Evolutionary conservation across 345 rosid species (phyloP).

Genomic region (Raphanus raphanistrum): DNA sequence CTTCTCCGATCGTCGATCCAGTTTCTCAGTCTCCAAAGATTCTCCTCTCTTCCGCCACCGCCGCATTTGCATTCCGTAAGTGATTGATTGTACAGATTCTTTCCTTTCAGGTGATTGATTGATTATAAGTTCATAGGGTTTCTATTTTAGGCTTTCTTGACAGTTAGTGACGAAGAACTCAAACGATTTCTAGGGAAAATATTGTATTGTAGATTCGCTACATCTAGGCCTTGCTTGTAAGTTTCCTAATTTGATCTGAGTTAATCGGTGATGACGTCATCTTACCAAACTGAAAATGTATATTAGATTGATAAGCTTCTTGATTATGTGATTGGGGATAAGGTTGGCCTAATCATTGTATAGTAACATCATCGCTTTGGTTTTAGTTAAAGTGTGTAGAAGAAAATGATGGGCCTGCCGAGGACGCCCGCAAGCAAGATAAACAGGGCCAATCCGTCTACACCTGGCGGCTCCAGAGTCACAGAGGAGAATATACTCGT

Average conservation of each 20-base stretch:
- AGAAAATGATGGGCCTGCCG: constrained; percentile 56
- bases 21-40: background rate
- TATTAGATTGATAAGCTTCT: background rate
- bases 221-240: background rate
- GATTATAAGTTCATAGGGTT: background rate
- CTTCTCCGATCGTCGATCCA: constrained; percentile 12
- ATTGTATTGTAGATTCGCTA: background rate
- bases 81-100: constrained; percentile 19
- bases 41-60: constrained; percentile 1
- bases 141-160: constrained; percentile 1
- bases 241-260: background rate
- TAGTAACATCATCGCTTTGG: constrained; percentile 6
- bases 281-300: background rate
- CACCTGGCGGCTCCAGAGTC: constrained; percentile 62
- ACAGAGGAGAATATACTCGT: constrained; percentile 90
- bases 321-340: background rate
- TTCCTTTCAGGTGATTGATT: constrained; percentile 30
- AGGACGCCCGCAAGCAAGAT: constrained; percentile 67
- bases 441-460: constrained; percentile 48
- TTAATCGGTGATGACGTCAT: background rate
- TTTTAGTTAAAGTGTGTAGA: constrained; percentile 23
- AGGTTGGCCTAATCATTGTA: background rate
- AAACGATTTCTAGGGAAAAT: background rate
- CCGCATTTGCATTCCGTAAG: constrained; percentile 21
- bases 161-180: background rate